phyloP scores from a whole-genome alignment of 2,329 filamentous ascomycete genomes.

The Sporothrix globosa region DNA sequence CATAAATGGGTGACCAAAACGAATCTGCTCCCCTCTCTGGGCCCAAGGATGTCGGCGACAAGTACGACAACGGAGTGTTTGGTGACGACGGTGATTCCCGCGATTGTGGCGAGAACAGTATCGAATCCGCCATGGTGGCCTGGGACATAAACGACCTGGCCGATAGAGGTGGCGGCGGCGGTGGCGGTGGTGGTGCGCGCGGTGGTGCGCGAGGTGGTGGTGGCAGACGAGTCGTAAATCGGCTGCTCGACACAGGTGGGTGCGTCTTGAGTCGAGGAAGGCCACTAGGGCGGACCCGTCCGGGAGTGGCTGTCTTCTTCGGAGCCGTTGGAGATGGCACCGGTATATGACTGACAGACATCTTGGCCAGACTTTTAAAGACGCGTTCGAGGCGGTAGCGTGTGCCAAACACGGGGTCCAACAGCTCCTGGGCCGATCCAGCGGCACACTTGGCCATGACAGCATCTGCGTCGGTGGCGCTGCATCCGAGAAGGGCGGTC shows the following conservation, averaged over 20 bases:
- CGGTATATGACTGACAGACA: not conserved
- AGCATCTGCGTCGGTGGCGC: conserved; percentile 34
- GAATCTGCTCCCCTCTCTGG: not conserved
- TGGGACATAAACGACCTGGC: not conserved
- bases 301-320: not conserved
- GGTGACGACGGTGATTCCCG: not conserved
- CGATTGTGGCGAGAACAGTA: conserved; percentile 20
- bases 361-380: conserved; percentile 38
- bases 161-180: not conserved
- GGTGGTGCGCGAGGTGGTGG: not conserved
- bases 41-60: not conserved
- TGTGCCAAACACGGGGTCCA: conserved; percentile 42
- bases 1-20: conserved; percentile 3
- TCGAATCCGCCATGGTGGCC: not conserved
- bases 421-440: conserved; percentile 35
- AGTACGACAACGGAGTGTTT: conserved; percentile 1
- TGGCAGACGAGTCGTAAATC: not conserved
- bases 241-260: not conserved
- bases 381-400: conserved; percentile 42
- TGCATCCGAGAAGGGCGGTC: conserved; percentile 41
- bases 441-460: conserved; percentile 36
- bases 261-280: conserved; percentile 13
- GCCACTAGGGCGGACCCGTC: not conserved
- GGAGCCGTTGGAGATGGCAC: not conserved
- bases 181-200: too few species aligned